Evolutionary conservation across 176 grass and related monocot genomes (phyloP), one percentile per base, ranked within the genome.

Genomic region (Phoenix roebelenii): DNA sequence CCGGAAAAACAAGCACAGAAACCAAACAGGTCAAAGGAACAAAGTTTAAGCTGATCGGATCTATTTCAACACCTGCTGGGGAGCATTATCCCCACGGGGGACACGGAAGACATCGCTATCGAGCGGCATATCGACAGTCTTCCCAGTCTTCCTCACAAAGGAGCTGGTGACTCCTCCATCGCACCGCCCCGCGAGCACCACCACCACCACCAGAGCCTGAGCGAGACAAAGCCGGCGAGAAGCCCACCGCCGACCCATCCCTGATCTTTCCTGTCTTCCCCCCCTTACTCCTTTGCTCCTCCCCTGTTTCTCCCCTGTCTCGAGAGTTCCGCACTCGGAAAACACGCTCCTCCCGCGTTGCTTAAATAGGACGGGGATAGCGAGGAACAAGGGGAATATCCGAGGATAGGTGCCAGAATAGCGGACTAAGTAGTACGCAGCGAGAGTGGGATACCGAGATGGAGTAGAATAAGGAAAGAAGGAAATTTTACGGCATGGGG

Each of bases 21-120:
- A 0, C 29, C 4, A 29, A 3, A 55, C 5, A 22, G 39, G 44
- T 9, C 7, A 3, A 59, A 17, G 2, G 1, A 15, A 48, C 5
- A 1, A 58, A n/a, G 10, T 58, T 44, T 3, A 49, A 25, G 14
- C 5, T 3, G 20, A 69, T 26, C 20, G 2, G 20, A 17, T 12
- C 4, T 6, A 55, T 16, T 18, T 32, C 30, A 32, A 32, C 25
- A 86, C 88, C 75, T 95, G 90, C 64, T 95, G 90, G 0, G 90
- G 90, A 6, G 83, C 88, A 58, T 91, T 91, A 59, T 76, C 63
- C 0, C 88, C 88, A 73, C 59, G 17, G 20, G 20, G 20, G 20
- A 20, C 20, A 20, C 20, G 20, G 20, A 20, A 20, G 20, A 20
- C 20, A 20, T 20, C 20, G 20, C 20, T 20, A 20, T 20, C 20